These are phyloP conservation scores for Strigomonas oncopelti DNA, from an alignment of 208 protist species.

Conservation along the genomic window DNA sequence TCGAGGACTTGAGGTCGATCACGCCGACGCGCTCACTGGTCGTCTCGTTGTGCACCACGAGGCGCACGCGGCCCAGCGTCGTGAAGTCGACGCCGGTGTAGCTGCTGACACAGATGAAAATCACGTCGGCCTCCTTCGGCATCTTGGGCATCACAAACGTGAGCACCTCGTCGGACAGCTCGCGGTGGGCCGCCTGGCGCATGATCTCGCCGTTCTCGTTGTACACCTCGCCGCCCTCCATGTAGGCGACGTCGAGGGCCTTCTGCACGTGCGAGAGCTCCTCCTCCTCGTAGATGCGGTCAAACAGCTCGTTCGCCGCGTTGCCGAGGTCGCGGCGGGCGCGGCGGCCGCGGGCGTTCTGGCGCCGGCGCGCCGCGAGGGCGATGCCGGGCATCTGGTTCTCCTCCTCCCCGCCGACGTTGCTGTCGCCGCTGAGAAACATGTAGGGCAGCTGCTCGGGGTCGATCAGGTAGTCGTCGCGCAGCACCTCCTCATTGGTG, in stretches of 20 bases:
- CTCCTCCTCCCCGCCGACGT: constrained; percentile 77
- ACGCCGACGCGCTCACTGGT: constrained; percentile 50
- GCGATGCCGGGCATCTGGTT: constrained; percentile 56
- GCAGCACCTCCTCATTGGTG: constrained; percentile 50
- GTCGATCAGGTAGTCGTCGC: constrained; percentile 35
- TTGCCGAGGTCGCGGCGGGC: constrained; percentile 24
- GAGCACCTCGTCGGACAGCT: constrained; percentile 69
- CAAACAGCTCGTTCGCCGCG: constrained; percentile 47
- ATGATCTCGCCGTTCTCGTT: constrained; percentile 20
- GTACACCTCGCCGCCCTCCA: constrained; percentile 24
- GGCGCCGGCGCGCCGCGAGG: constrained; percentile 40
- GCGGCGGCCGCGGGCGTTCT: constrained; percentile 15
- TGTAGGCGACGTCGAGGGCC: constrained; percentile 29
- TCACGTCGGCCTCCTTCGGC: constrained; percentile 52
- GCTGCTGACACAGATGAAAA: constrained; percentile 75
- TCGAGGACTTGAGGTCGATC: constrained; percentile 54
- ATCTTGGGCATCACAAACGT: constrained; percentile 78
- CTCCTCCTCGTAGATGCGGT: constrained; percentile 68
- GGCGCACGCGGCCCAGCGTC: constrained; percentile 28
- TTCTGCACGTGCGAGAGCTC: constrained; percentile 56
- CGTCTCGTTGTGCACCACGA: constrained; percentile 66
- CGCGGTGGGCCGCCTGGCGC: constrained; percentile 23
- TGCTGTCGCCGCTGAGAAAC: constrained; percentile 80
- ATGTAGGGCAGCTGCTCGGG: constrained; percentile 68
- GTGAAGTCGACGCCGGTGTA: constrained; percentile 76